Percentiles rank a stretch among this genome's conserved stretches.
Conservation (phyloP, 192 early-diverging fungal species). For the Backusella luteola region DNA sequence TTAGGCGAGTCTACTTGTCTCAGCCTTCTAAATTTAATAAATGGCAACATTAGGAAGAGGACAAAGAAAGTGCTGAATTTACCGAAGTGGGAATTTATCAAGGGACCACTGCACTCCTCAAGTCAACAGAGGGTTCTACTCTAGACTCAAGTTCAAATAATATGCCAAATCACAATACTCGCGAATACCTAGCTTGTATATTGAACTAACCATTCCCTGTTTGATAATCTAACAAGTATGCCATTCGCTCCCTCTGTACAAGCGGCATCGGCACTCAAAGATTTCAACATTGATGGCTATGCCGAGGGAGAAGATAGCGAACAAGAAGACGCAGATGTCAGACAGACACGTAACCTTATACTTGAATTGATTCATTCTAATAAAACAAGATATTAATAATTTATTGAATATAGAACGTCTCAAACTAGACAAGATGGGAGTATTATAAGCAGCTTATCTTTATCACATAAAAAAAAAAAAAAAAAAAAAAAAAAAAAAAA, state of each 20-base stretch:
- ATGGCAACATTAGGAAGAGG: too few species aligned
- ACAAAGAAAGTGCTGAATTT: too few species aligned
- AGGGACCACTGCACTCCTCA: too few species aligned
- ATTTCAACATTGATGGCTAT: conserved; percentile 32
- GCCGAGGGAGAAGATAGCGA: conserved; percentile 37
- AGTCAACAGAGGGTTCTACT: too few species aligned
- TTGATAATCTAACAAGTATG: conserved; percentile 63
- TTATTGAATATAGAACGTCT: neutral
- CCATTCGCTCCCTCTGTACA: conserved; percentile 80
- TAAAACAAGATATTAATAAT: neutral
- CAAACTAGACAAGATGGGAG: conserved; percentile 23
- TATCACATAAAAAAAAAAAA: neutral
- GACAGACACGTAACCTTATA: conserved; percentile 19
- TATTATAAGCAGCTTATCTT: neutral
- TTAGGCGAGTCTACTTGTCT: too few species aligned
- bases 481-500: too few species aligned
- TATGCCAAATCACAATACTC: conserved; percentile 83
- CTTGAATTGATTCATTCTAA: neutral
- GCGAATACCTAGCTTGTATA: conserved; percentile 48
- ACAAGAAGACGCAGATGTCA: conserved; percentile 25
- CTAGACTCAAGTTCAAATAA: conserved; percentile 51
- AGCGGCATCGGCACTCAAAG: conserved; percentile 57
- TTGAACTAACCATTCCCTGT: neutral
- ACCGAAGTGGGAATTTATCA: too few species aligned
- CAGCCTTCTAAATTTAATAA: too few species aligned